Percentiles rank a stretch among this genome's conserved stretches.
phyloP scores from a whole-genome alignment of 495 filamentous ascomycete species.

The Gamarada debralockiae region DNA sequence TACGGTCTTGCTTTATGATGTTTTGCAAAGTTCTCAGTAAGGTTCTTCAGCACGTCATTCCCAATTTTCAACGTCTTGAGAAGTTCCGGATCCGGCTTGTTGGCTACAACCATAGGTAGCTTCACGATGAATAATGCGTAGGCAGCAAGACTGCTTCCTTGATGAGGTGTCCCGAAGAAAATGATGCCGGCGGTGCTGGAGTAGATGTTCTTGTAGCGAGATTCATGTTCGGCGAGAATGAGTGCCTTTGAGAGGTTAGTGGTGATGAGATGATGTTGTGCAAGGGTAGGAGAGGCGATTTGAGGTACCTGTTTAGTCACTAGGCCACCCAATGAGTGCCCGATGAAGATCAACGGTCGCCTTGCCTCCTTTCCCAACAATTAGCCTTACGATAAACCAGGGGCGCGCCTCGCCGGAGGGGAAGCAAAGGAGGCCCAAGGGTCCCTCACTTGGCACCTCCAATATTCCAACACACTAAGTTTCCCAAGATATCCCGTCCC shows the following conservation, averaged over 20 bases:
- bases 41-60: neutral
- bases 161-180: slow-evolving; percentile 38
- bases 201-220: slow-evolving; percentile 25
- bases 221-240: slow-evolving; percentile 15
- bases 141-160: slow-evolving; percentile 16
- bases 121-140: slow-evolving; percentile 1
- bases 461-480: too few relatives aligned
- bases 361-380: too few relatives aligned
- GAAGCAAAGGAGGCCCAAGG: too few relatives aligned
- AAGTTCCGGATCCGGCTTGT: slow-evolving; percentile 4
- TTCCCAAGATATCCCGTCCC: too few relatives aligned
- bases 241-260: slow-evolving; percentile 11
- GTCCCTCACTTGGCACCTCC: too few relatives aligned
- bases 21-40: slow-evolving; percentile 1
- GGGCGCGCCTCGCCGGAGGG: too few relatives aligned
- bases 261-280: too few relatives aligned
- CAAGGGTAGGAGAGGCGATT: too few relatives aligned
- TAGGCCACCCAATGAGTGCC: too few relatives aligned
- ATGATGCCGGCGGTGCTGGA: slow-evolving; percentile 31
- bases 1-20: slow-evolving; percentile 1
- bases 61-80: slow-evolving; percentile 2
- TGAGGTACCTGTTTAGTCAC: too few relatives aligned
- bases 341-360: too few relatives aligned
- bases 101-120: neutral
- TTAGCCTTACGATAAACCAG: too few relatives aligned